Evolutionary conservation across 108 stramenopile genomes (phyloP).

Genomic region (Fistulifera solaris): DNA sequence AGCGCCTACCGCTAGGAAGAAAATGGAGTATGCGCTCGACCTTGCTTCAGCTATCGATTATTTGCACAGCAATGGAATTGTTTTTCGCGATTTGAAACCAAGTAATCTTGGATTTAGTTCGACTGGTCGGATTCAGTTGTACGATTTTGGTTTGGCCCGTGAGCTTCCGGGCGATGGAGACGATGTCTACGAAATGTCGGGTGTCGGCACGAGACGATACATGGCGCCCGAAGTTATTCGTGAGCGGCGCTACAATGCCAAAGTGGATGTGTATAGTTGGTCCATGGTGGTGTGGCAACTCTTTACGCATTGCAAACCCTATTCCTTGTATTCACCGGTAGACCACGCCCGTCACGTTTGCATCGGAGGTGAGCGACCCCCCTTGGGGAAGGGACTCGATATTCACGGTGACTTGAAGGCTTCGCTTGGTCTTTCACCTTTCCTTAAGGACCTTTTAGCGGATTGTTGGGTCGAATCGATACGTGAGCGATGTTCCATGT

Average conservation of each 20-base stretch:
- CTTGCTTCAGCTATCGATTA: slow-evolving; percentile 57
- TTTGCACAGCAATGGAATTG: slow-evolving; percentile 47
- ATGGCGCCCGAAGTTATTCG: slow-evolving; percentile 24
- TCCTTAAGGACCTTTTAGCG: no score
- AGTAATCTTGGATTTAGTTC: slow-evolving; percentile 33
- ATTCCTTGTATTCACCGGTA: slow-evolving; percentile 12
- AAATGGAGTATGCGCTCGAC: slow-evolving; percentile 20
- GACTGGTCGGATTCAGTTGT: slow-evolving; percentile 6
- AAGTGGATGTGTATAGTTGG: slow-evolving; percentile 55
- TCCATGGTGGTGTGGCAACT: slow-evolving; percentile 33
- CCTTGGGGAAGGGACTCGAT: background rate
- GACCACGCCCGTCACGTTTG: slow-evolving; percentile 18
- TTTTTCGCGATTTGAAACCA: slow-evolving; percentile 68
- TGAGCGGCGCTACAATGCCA: slow-evolving; percentile 24
- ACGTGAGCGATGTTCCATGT: background rate
- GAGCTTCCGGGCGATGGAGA: slow-evolving; percentile 5
- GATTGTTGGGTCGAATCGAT: no score
- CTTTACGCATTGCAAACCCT: slow-evolving; percentile 17
- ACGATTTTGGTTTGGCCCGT: slow-evolving; percentile 21
- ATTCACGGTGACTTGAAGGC: background rate
- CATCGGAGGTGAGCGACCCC: slow-evolving; percentile 19
- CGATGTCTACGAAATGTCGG: slow-evolving; percentile 48
- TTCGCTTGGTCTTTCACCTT: no score
- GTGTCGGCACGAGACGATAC: slow-evolving; percentile 38
- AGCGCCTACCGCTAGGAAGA: background rate